phyloP scores from a whole-genome alignment of 768 basidiomycete species.

The Hygrocybe coccinea region DNA sequence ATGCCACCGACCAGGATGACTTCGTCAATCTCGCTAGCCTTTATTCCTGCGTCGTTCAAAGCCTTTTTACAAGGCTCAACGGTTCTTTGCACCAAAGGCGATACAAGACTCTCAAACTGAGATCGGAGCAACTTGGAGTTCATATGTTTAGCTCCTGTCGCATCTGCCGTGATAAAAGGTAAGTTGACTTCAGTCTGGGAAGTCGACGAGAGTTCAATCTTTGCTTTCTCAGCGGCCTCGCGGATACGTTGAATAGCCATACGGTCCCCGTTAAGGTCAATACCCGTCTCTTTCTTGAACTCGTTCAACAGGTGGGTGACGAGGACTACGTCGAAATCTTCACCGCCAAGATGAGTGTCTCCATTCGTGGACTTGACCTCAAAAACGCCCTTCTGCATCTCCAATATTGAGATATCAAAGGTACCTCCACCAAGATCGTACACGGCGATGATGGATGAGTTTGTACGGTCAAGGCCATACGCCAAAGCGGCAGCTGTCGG shows the following conservation, averaged over 20 bases:
- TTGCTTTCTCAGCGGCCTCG: slow-evolving; percentile 99
- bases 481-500: slow-evolving; percentile 98
- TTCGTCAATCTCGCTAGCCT: slow-evolving; percentile 88
- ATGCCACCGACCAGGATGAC: slow-evolving; percentile 99
- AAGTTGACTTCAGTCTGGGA: slow-evolving; percentile 95
- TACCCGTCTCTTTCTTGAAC: slow-evolving; percentile 91
- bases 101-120: slow-evolving; percentile 85
- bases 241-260: slow-evolving; percentile 99
- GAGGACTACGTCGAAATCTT: slow-evolving; percentile 92
- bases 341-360: slow-evolving; percentile 93
- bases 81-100: slow-evolving; percentile 78
- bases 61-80: slow-evolving; percentile 98
- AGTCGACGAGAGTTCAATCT: slow-evolving; percentile 94
- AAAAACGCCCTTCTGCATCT: slow-evolving; percentile 99
- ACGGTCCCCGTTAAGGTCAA: slow-evolving; percentile 76
- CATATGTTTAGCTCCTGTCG: slow-evolving; percentile 94
- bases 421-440: slow-evolving; percentile 99
- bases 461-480: slow-evolving; percentile 89
- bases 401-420: slow-evolving; percentile 98
- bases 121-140: slow-evolving; percentile 85
- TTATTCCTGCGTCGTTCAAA: slow-evolving; percentile 86
- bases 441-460: slow-evolving; percentile 87
- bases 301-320: slow-evolving; percentile 81
- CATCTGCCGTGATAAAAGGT: slow-evolving; percentile 97
- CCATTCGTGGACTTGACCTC: slow-evolving; percentile 99